Base-by-base conservation (phyloP, 2,329 filamentous ascomycete genomes). In the Aspergillus aculeatus region DNA sequence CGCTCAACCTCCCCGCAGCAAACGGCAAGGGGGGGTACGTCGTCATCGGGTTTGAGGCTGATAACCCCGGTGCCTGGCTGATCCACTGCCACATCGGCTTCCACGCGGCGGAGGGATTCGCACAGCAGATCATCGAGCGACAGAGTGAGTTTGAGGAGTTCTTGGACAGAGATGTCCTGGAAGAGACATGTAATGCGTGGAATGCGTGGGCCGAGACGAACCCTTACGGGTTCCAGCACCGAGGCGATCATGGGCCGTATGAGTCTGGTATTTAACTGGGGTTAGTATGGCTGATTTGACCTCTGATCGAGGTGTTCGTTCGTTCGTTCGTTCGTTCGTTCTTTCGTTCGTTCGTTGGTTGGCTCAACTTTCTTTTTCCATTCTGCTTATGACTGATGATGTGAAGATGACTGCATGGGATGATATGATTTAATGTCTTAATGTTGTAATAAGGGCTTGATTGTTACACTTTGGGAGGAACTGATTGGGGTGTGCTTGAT, bases 61-160 rank as follows among this genome's bases (percentile, higher is more conserved):
- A 86, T 66, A 84, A 84, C 66, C 83, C 82, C 0, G 83, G 83
- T 1, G 69, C 63, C 2, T 75, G 73, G 73, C 54, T 75, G 31
- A 71, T 74, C 69, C 72, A 75, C 59, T 74, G 71, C 54, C 71
- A 75, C 63, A 71, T 74, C 44, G 71, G 69, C 2, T 72, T 69
- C 65, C 70, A 72, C 58, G 63, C 67, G 2, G 55, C 59, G 16
- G 65, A 71, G 19, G 73, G 72, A 0, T 71, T 75, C 49, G 69
- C 71, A 9, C 35, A 73, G 32, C 71, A 76, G 62, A 71, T 76
- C 54, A 41, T 75, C 10, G 73, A 76, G 56, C 58, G 68, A 16
- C 61, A 68, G 38, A 55, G 58, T n/a, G 69, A 75, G 50, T 69
- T 71, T 50, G 41, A 51, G 24, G 23, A 50, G 2, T 57, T 67